Conservation (phyloP, 2,329 filamentous ascomycete species). For the Didymella lethalis region DNA sequence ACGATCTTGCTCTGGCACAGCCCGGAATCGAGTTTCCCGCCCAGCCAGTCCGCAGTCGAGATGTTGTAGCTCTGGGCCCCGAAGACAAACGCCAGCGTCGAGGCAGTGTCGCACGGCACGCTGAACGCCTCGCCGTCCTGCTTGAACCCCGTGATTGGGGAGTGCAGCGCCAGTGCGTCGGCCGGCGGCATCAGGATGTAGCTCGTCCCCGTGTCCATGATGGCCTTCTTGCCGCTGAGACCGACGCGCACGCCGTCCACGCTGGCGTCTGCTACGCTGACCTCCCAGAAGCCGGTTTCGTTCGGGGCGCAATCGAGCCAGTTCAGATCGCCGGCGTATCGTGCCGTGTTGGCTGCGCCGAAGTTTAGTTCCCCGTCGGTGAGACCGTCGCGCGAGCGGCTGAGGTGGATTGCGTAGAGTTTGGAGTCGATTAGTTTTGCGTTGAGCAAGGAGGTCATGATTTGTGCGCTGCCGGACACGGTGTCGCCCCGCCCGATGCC, state of each 20-base stretch:
- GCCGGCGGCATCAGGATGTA: slow-evolving; percentile 75
- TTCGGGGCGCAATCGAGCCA: slow-evolving; percentile 67
- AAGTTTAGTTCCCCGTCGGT: slow-evolving; percentile 82
- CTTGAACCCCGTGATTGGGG: slow-evolving; percentile 68
- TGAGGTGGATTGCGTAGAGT: slow-evolving; percentile 75
- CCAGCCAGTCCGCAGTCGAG: slow-evolving; percentile 75
- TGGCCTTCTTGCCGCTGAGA: slow-evolving; percentile 65
- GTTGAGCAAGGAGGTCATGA: slow-evolving; percentile 68
- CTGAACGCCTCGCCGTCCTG: slow-evolving; percentile 69
- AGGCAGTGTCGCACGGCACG: slow-evolving; percentile 74
- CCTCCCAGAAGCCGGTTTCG: slow-evolving; percentile 72
- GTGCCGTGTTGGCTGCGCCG: slow-evolving; percentile 71
- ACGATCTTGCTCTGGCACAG: slow-evolving; percentile 75
- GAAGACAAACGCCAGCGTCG: slow-evolving; percentile 70
- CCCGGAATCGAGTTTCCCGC: slow-evolving; percentile 49
- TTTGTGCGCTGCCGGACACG: slow-evolving; percentile 58
- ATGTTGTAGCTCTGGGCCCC: slow-evolving; percentile 72
- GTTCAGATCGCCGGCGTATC: slow-evolving; percentile 72
- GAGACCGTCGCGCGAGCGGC: slow-evolving; percentile 68
- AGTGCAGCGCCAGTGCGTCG: slow-evolving; percentile 73
- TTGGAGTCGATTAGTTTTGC: slow-evolving; percentile 68
- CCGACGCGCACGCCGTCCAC: slow-evolving; percentile 64
- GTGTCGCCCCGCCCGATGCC: slow-evolving; percentile 71
- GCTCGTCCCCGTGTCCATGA: slow-evolving; percentile 85
- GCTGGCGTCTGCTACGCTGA: slow-evolving; percentile 69